A percentile compares a stretch with the other conserved stretches of the same genome.
Evolutionary conservation across 176 grass and related monocot species (phyloP).

Genomic region (Areca catechu): DNA sequence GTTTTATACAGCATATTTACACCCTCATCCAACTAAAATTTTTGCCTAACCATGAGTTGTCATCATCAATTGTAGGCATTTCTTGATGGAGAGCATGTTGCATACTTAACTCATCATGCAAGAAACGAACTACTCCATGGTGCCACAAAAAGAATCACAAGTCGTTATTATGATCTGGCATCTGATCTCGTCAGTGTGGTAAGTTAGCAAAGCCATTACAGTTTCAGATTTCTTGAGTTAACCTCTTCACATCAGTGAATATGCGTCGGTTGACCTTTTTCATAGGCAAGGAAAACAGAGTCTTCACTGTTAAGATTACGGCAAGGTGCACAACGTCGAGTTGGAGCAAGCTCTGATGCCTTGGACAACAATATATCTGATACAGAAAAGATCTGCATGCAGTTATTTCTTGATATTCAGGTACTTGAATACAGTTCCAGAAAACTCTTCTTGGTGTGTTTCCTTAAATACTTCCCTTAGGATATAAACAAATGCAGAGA

Average conservation of each 20-base stretch:
- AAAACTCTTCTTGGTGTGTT: not conserved
- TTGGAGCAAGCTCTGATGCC: conserved; percentile 77
- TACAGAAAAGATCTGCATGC: conserved; percentile 98
- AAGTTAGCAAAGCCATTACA: conserved; percentile 28
- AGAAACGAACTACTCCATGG: conserved; percentile 44
- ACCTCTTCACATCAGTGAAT: no score
- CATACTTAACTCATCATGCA: conserved; percentile 63
- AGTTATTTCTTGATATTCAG: conserved; percentile 99
- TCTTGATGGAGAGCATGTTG: conserved; percentile 57
- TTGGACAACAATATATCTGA: conserved; percentile 85
- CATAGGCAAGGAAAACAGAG: conserved; percentile 83
- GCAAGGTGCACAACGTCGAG: conserved; percentile 80
- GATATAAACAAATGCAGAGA: no score
- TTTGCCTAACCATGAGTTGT: no score
- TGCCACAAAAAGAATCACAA: conserved; percentile 67
- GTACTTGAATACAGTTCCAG: conserved; percentile 15
- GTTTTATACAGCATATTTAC: no score
- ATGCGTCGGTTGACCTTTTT: not conserved
- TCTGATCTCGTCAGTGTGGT: conserved; percentile 89
- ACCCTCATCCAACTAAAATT: no score
- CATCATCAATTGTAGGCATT: conserved; percentile 35
- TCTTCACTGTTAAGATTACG: conserved; percentile 88
- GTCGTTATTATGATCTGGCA: conserved; percentile 72
- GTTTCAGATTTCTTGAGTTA: no score
- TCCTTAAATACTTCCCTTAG: no score